Evolutionary conservation across 1,139 yeast genomes (phyloP).

Genomic region (Meyerozyma elateridarum): DNA sequence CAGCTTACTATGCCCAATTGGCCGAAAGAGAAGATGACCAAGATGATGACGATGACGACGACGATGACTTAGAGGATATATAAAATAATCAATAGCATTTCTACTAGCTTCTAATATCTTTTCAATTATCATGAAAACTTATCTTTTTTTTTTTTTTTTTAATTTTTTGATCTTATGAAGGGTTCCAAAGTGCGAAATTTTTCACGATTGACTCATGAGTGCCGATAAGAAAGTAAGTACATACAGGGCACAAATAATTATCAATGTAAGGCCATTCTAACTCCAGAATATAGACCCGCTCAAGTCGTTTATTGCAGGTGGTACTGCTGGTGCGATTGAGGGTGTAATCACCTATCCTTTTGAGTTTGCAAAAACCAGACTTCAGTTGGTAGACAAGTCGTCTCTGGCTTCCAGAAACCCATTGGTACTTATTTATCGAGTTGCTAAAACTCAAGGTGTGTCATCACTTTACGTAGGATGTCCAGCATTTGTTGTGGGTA

Average conservation of each 20-base stretch:
- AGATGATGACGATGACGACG: slow-evolving; percentile 60
- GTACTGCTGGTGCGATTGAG: slow-evolving; percentile 91
- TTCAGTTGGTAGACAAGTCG: slow-evolving; percentile 74
- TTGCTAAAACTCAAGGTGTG: slow-evolving; percentile 76
- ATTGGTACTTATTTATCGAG: slow-evolving; percentile 65
- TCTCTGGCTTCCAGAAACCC: slow-evolving; percentile 77
- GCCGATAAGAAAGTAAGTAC: slow-evolving; percentile 4
- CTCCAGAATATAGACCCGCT: slow-evolving; percentile 48
- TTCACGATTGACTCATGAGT: slow-evolving; percentile 1
- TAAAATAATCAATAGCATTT: too few relatives aligned
- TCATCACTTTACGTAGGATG: slow-evolving; percentile 89
- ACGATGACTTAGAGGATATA: slow-evolving; percentile 48
- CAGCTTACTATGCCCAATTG: slow-evolving; percentile 72
- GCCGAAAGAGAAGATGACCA: slow-evolving; percentile 60
- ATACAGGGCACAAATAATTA: neutral
- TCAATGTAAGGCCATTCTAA: slow-evolving; percentile 8
- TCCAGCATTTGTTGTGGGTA: slow-evolving; percentile 94
- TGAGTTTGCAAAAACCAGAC: slow-evolving; percentile 92
- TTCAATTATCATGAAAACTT: neutral
- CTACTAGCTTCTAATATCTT: too few relatives aligned
- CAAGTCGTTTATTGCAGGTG: slow-evolving; percentile 87
- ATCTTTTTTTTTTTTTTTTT: neutral
- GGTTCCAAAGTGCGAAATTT: slow-evolving; percentile 1
- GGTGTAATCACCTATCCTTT: slow-evolving; percentile 91
- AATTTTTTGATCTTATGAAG: neutral